Percentiles rank a stretch among this genome's conserved stretches.
These are phyloP conservation scores for Paulownia fortunei DNA, from an alignment of 257 asterid genomes.

Conservation along the genomic window DNA sequence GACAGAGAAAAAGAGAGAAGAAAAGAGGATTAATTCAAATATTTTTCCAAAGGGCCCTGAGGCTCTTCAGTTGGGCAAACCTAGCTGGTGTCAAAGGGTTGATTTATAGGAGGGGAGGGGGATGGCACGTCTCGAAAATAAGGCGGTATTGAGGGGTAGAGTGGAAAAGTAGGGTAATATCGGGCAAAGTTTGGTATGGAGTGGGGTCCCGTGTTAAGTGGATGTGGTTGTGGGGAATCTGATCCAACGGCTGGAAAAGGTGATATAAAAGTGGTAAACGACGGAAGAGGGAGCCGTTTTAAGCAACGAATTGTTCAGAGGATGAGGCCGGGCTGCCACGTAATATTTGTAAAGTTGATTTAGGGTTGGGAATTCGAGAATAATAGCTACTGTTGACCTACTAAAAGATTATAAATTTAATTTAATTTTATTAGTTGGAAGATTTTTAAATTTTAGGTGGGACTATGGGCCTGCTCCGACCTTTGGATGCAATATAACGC, in stretches of 20 bases:
- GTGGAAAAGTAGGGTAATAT: constrained; percentile 28
- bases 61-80: constrained; percentile 92
- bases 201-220: constrained; percentile 27
- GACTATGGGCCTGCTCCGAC: background rate
- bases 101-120: constrained; percentile 56
- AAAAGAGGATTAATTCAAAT: background rate
- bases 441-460: background rate
- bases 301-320: constrained; percentile 14
- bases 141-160: constrained; percentile 23
- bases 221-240: constrained; percentile 21
- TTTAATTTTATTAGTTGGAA: background rate
- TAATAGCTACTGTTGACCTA: constrained; percentile 24
- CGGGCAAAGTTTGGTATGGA: constrained; percentile 25
- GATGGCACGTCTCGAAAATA: constrained; percentile 38
- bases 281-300: constrained; percentile 34
- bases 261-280: constrained; percentile 20
- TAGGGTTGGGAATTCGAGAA: constrained; percentile 9
- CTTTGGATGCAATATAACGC: constrained; percentile 40
- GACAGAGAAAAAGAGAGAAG: background rate
- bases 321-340: constrained; percentile 33
- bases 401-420: background rate
- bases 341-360: constrained; percentile 4
- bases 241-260: constrained; percentile 41
- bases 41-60: constrained; percentile 51
- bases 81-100: constrained; percentile 53